phyloP scores from a whole-genome alignment of 441 rosid genomes.

The Kokia cookei region DNA sequence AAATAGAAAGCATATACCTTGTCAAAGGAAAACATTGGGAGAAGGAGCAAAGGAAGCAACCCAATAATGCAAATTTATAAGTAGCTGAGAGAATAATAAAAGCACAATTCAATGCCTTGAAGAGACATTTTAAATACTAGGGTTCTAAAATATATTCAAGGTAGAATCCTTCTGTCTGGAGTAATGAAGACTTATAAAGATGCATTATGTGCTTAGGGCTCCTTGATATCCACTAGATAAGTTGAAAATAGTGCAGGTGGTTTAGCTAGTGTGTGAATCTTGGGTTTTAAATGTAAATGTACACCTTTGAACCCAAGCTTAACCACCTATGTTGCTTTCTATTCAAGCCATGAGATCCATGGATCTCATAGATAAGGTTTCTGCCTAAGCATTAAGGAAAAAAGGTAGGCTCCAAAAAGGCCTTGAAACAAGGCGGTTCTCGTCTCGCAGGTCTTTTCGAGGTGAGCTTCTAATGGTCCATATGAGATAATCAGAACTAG shows the following conservation, averaged over 20 bases:
- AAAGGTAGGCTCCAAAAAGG: not conserved
- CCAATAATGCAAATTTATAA: not conserved
- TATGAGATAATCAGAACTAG: not conserved
- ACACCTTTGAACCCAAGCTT: not conserved
- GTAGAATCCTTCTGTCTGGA: not conserved
- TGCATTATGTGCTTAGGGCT: not conserved
- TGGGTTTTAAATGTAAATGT: not conserved
- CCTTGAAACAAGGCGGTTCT: not conserved
- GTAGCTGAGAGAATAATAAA: not conserved
- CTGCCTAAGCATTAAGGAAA: not conserved
- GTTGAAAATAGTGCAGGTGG: not conserved
- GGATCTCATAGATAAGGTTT: not conserved
- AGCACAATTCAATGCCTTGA: conserved; percentile 2
- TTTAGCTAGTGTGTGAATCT: not conserved
- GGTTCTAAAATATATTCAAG: not conserved
- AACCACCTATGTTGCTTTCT: not conserved
- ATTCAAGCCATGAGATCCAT: not conserved
- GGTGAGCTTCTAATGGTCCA: not conserved
- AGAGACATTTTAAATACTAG: not conserved
- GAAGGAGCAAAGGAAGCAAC: not conserved
- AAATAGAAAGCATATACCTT: not conserved
- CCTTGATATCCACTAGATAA: not conserved
- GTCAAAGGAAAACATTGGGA: not conserved
- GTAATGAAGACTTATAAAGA: not conserved
- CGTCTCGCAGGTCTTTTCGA: not conserved